phyloP scores from a whole-genome alignment of 768 basidiomycete species.

The Suillus subalutaceus region DNA sequence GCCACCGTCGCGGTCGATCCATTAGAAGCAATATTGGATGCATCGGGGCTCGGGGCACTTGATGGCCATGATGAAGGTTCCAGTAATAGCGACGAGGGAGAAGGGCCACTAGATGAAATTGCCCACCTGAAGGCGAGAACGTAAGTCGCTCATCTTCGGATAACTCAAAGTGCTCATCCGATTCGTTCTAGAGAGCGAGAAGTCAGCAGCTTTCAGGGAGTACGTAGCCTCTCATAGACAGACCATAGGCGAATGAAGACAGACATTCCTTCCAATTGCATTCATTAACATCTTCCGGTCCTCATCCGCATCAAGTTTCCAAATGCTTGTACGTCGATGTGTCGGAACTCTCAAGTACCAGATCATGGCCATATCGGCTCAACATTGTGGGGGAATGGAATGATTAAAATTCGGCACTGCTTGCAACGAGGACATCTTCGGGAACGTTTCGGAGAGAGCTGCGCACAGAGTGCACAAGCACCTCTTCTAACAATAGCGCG shows the following conservation, averaged over 20 bases:
- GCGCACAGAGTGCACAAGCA: not conserved
- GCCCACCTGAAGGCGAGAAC: not conserved
- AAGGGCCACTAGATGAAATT: not conserved
- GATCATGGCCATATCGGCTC: not conserved
- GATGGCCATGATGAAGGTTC: conserved; percentile 3
- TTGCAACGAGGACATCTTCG: not conserved
- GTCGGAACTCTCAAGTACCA: not conserved
- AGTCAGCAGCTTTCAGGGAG: not conserved
- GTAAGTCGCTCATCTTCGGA: not conserved
- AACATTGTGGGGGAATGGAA: not conserved
- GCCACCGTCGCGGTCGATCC: conserved; percentile 8
- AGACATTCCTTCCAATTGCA: not conserved
- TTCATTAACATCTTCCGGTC: not conserved
- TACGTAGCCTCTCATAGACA: not conserved
- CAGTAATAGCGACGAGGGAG: not conserved
- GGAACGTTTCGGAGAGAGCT: not conserved
- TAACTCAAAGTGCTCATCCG: not conserved
- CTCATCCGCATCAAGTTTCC: not conserved
- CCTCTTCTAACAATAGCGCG: not conserved
- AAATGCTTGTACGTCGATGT: not conserved
- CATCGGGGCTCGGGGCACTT: not conserved
- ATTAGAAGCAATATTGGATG: conserved; percentile 5
- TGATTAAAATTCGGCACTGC: not conserved
- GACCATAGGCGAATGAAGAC: not conserved
- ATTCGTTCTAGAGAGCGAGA: not conserved